Evolutionary conservation across 768 basidiomycete species (phyloP), one percentile per base, ranked within the genome.

Genomic region (Psilocybe azurescens): DNA sequence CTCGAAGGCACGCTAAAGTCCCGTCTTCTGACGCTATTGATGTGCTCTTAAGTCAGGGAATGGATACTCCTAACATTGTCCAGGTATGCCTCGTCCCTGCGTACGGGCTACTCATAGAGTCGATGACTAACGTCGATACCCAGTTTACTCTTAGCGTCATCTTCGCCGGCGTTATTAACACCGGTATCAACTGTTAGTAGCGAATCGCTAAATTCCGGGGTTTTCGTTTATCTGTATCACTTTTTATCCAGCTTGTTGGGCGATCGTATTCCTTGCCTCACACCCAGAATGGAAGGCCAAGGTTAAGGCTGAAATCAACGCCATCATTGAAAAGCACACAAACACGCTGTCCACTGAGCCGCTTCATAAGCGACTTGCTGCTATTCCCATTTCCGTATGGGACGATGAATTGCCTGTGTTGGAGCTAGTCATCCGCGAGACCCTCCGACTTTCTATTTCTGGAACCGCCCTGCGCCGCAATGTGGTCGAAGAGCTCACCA

Each of bases 341-440:
- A 64, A 67, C 61, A 57, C 66, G 2, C 55, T 71, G 8, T 65
- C 72, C 3, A 38, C 58, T 1, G 75, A 78, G 14, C 67, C 75
- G 1, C 63, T 79, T 5, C 74, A 79, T 53, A 70, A 74, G 54
- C 76, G 73, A 0, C 74, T 82, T 8, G 60, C 77, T 0, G 44
- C 69, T 1, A 68, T 82, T 48, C 77, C 80, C 0, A 62, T 78
- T 38, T 53, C 56, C 3, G 78, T 70, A 16, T 82, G 80, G 81
- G 81, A 82, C 59, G 77, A 79, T 8, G 72, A 77, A 51, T 70
- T 79, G 69, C 80, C 79, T 0, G 62, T 67, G 3, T 36, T 80
- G 58, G 79, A 81, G 3, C 58, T 72, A 11, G 72, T 79, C 14
- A 75, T 80, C 28, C 75, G 77, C 4, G 80, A 82, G 61, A 81